Conservation (phyloP, 2,329 filamentous ascomycete genomes). For the Aureobasidium namibiae region DNA sequence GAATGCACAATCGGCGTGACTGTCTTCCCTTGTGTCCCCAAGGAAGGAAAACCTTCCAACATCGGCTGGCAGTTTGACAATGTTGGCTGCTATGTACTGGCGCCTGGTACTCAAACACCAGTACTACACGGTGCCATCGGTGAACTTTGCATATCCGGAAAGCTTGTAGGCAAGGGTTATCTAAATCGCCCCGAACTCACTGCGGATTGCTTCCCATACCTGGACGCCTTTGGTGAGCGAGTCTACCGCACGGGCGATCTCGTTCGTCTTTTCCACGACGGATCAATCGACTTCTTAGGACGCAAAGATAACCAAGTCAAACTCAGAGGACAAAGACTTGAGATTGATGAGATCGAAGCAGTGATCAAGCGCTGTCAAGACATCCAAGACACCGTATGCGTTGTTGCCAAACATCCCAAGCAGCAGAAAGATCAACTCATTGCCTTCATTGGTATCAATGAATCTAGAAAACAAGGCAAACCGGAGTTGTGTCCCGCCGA, state of each 20-base stretch:
- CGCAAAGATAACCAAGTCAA: slow-evolving; percentile 90
- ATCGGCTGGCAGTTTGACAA: slow-evolving; percentile 84
- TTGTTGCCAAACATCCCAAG: slow-evolving; percentile 63
- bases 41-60: slow-evolving; percentile 73
- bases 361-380: slow-evolving; percentile 56
- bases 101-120: slow-evolving; percentile 58
- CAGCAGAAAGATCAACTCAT: slow-evolving; percentile 78
- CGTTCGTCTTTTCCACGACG: slow-evolving; percentile 70
- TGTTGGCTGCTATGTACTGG: slow-evolving; percentile 73
- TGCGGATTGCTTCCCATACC: slow-evolving; percentile 61
- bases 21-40: slow-evolving; percentile 74
- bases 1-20: slow-evolving; percentile 91
- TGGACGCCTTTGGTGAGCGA: slow-evolving; percentile 38
- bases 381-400: slow-evolving; percentile 63
- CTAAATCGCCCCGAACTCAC: slow-evolving; percentile 74
- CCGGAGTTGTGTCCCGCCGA: slow-evolving; percentile 3
- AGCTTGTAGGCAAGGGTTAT: slow-evolving; percentile 83
- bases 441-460: slow-evolving; percentile 52
- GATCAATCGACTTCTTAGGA: slow-evolving; percentile 78
- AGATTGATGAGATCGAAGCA: slow-evolving; percentile 86
- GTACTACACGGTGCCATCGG: slow-evolving; percentile 73
- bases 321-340: slow-evolving; percentile 76
- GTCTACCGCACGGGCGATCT: slow-evolving; percentile 87
- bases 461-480: slow-evolving; percentile 12
- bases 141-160: slow-evolving; percentile 81